phyloP scores from a whole-genome alignment of 2,329 filamentous ascomycete genomes.

The Lachnellula hyalina region DNA sequence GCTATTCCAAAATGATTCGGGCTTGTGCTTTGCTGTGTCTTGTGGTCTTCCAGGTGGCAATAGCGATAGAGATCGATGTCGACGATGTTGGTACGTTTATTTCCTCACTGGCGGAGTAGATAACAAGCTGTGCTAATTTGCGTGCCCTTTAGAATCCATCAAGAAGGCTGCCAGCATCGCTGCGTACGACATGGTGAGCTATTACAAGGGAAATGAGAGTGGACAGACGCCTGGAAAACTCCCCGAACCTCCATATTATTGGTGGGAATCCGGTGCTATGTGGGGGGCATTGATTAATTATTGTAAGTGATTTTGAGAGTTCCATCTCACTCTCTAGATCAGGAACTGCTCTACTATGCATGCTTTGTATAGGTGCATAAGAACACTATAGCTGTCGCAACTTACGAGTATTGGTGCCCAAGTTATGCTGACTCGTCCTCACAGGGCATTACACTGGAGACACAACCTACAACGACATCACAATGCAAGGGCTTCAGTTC shows the following conservation, averaged over 20 bases:
- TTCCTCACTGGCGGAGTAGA: background rate
- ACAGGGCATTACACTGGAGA: constrained; percentile 68
- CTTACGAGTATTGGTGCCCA: background rate
- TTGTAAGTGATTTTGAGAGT: constrained; percentile 32
- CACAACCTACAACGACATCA: constrained; percentile 61
- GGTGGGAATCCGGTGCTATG: constrained; percentile 64
- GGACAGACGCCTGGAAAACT: constrained; percentile 44
- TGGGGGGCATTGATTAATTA: constrained; percentile 69
- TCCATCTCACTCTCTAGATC: no score
- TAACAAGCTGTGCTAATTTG: background rate
- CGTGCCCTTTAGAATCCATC: constrained; percentile 20
- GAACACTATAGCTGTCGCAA: background rate
- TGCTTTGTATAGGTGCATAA: background rate
- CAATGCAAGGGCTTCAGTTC: constrained; percentile 61
- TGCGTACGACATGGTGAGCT: constrained; percentile 43
- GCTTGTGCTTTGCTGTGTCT: background rate
- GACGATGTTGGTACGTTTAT: background rate
- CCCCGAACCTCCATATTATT: constrained; percentile 33
- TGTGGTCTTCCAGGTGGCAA: background rate
- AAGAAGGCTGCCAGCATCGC: constrained; percentile 23
- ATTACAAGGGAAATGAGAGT: constrained; percentile 45
- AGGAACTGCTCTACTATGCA: background rate
- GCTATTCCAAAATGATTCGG: background rate
- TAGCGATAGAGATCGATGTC: constrained; percentile 6
- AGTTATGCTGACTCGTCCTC: background rate